phyloP scores from a whole-genome alignment of 495 filamentous ascomycete genomes.

The Elasticomyces elasticus region DNA sequence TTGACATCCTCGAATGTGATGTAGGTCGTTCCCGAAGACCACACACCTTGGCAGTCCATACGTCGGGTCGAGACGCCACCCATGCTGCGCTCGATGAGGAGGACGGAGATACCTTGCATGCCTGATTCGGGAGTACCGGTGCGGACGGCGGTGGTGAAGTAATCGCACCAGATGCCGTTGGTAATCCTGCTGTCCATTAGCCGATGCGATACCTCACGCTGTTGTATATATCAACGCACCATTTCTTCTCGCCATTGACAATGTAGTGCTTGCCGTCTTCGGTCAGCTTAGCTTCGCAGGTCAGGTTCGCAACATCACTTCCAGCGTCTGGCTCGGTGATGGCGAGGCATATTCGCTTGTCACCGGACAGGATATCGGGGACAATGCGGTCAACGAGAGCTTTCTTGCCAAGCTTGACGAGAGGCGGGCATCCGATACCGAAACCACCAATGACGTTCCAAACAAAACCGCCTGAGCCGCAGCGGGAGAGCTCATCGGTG shows the following conservation, averaged over 20 bases:
- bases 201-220: constrained; percentile 46
- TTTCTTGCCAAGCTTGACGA: constrained; percentile 89
- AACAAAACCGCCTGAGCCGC: constrained; percentile 86
- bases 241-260: constrained; percentile 99
- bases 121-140: constrained; percentile 57
- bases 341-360: constrained; percentile 89
- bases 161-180: constrained; percentile 58
- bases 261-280: constrained; percentile 98
- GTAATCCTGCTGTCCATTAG: neutral
- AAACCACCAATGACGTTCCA: constrained; percentile 96
- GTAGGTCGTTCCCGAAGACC: constrained; percentile 89
- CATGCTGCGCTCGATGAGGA: constrained; percentile 73
- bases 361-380: constrained; percentile 76
- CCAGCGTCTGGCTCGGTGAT: constrained; percentile 72
- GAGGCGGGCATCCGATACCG: constrained; percentile 83
- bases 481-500: constrained; percentile 85
- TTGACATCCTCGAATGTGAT: constrained; percentile 98
- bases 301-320: constrained; percentile 86
- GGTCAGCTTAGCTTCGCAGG: constrained; percentile 84
- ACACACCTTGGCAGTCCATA: constrained; percentile 98
- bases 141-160: constrained; percentile 93
- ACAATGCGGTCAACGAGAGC: constrained; percentile 70
- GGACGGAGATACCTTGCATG: constrained; percentile 82
- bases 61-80: constrained; percentile 81
- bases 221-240: constrained; percentile 99